Percentiles rank a stretch among this genome's conserved stretches.
phyloP scores from a whole-genome alignment of 1,284 basidiomycete species.

The Xerocomus cyaneibrunnescens region DNA sequence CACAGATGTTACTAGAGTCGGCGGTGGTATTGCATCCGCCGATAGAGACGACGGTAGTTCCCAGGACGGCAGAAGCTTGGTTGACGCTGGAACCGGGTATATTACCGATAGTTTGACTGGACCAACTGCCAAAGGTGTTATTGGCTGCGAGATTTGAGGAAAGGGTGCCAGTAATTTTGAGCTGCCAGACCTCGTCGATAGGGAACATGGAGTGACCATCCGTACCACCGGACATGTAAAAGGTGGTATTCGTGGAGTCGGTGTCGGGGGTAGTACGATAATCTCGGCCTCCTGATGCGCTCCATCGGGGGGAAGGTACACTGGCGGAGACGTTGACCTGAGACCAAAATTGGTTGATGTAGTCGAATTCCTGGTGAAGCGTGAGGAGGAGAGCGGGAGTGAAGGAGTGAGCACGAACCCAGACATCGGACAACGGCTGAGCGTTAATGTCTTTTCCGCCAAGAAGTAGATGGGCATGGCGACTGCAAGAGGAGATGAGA shows the following conservation, averaged over 20 bases:
- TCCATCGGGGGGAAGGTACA: conserved; percentile 60
- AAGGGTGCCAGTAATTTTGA: conserved; percentile 65
- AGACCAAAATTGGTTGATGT: conserved; percentile 71
- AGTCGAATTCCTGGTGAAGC: conserved; percentile 64
- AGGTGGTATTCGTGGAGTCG: conserved; percentile 56
- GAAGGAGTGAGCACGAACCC: conserved; percentile 47
- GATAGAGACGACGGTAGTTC: conserved; percentile 49
- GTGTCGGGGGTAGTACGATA: conserved; percentile 45
- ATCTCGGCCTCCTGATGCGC: conserved; percentile 71
- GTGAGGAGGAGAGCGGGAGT: conserved; percentile 14
- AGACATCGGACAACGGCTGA: conserved; percentile 60
- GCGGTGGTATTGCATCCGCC: conserved; percentile 59
- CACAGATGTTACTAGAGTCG: conserved; percentile 49
- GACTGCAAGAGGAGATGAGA: conserved; percentile 42
- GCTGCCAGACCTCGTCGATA: conserved; percentile 65
- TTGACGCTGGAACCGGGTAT: conserved; percentile 42
- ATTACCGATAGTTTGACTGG: conserved; percentile 40
- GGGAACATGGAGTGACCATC: conserved; percentile 46
- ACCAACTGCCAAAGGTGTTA: conserved; percentile 57
- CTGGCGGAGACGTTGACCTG: conserved; percentile 50
- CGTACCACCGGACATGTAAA: conserved; percentile 67
- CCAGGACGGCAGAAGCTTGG: conserved; percentile 58
- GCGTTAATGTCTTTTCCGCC: conserved; percentile 60
- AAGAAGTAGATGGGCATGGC: conserved; percentile 66
- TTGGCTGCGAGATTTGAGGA: conserved; percentile 60